Percentiles rank a stretch among this genome's conserved stretches.
Evolutionary conservation across 2,329 filamentous ascomycete genomes (phyloP).

Genomic region (Pyrenophora seminiperda): DNA sequence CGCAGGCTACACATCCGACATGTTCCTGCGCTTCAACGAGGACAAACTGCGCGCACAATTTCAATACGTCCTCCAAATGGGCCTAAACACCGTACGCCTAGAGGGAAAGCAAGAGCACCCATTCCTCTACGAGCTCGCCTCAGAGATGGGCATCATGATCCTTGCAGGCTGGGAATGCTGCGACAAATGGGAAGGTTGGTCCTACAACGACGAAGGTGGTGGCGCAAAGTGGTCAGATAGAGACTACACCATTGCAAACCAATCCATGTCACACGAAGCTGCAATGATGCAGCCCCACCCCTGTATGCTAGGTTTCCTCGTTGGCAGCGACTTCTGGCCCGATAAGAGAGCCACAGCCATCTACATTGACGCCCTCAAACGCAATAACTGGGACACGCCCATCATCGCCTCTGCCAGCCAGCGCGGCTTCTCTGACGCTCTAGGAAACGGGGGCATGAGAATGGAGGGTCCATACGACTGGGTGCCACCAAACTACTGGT

Average conservation of each 20-base stretch:
- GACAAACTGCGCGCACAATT: constrained; percentile 57
- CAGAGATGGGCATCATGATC: constrained; percentile 65
- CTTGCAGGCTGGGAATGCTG: constrained; percentile 70
- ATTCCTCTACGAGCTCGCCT: constrained; percentile 63
- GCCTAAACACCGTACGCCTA: constrained; percentile 66
- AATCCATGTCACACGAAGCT: constrained; percentile 64
- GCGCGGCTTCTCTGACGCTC: constrained; percentile 57
- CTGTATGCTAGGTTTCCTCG: constrained; percentile 62
- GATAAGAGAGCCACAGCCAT: constrained; percentile 60
- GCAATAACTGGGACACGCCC: constrained; percentile 61
- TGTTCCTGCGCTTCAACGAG: constrained; percentile 64
- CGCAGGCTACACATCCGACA: constrained; percentile 64
- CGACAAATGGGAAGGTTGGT: constrained; percentile 70
- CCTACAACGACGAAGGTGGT: constrained; percentile 61
- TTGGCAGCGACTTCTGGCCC: constrained; percentile 69
- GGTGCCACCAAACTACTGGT: constrained; percentile 70
- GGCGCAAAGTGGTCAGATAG: constrained; percentile 56
- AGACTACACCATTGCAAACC: constrained; percentile 62
- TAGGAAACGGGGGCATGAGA: constrained; percentile 66
- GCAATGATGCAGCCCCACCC: constrained; percentile 65
- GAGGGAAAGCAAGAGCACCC: constrained; percentile 70
- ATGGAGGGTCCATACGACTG: constrained; percentile 71
- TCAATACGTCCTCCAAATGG: constrained; percentile 63
- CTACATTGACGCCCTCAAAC: constrained; percentile 58
- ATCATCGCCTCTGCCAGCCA: constrained; percentile 64